These are phyloP conservation scores for Gynochthodes officinalis DNA, from an alignment of 257 asterid species.

Conservation along the genomic window DNA sequence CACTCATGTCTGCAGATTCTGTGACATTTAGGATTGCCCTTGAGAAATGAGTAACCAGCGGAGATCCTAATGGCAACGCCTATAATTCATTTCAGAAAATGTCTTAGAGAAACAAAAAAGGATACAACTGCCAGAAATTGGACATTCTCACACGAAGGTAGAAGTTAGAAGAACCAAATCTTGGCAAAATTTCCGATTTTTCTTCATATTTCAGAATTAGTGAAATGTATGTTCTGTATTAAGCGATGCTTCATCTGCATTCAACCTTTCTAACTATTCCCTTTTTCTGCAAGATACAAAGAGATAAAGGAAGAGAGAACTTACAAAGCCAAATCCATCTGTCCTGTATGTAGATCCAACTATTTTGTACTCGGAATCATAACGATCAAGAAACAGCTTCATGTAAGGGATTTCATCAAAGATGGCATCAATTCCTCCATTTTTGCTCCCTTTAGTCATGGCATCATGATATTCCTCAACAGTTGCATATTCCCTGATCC, in stretches of 20 bases:
- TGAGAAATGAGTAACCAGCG: constrained; percentile 33
- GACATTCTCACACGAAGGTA: too few species aligned
- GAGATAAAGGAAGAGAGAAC: constrained; percentile 15
- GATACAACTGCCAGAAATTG: not conserved
- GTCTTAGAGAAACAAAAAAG: not conserved
- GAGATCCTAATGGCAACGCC: constrained; percentile 49
- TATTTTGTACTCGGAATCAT: constrained; percentile 39
- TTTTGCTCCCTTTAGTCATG: constrained; percentile 18
- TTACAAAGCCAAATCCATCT: constrained; percentile 51
- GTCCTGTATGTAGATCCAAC: constrained; percentile 40
- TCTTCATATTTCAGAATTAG: not conserved
- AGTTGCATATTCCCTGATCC: constrained; percentile 5
- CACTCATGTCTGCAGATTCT: constrained; percentile 31
- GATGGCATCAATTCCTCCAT: constrained; percentile 27
- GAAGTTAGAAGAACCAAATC: not conserved
- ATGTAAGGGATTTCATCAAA: constrained; percentile 30
- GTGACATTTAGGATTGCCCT: constrained; percentile 47
- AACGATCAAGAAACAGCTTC: constrained; percentile 36
- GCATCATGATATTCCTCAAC: constrained; percentile 17
- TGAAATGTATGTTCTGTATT: not conserved
- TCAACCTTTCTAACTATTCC: not conserved
- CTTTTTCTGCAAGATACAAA: not conserved
- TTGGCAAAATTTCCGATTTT: not conserved
- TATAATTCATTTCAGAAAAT: too few species aligned
- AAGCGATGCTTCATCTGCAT: too few species aligned